phyloP scores from a whole-genome alignment of 805 yeast genomes.

The Saccharomycopsis sp. region DNA sequence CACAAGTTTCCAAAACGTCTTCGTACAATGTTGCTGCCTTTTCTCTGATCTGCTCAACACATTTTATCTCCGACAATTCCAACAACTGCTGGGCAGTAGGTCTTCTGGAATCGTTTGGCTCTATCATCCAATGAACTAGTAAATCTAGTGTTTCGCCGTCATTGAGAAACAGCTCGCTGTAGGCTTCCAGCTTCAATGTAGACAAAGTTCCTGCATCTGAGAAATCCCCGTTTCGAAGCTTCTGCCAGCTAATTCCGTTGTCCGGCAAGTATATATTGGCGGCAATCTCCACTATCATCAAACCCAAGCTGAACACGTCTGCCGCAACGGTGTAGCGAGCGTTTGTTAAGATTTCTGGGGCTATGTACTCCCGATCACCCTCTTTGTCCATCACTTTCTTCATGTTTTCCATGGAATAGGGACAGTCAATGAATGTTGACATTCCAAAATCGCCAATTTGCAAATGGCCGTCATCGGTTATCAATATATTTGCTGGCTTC shows the following conservation, averaged over 20 bases:
- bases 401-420: neutral
- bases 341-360: slow-evolving; percentile 84
- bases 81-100: slow-evolving; percentile 73
- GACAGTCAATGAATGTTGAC: slow-evolving; percentile 43
- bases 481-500: slow-evolving; percentile 90
- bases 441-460: slow-evolving; percentile 97
- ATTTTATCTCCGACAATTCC: slow-evolving; percentile 58
- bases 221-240: slow-evolving; percentile 86
- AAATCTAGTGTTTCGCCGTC: slow-evolving; percentile 66
- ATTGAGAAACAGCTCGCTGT: slow-evolving; percentile 24
- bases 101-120: slow-evolving; percentile 70
- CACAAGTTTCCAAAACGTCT: slow-evolving; percentile 29
- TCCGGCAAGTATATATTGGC: slow-evolving; percentile 93
- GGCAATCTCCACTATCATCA: slow-evolving; percentile 89
- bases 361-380: slow-evolving; percentile 96
- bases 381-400: slow-evolving; percentile 57
- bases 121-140: slow-evolving; percentile 80
- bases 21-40: slow-evolving; percentile 93
- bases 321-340: slow-evolving; percentile 87
- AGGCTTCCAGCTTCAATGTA: neutral
- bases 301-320: slow-evolving; percentile 85
- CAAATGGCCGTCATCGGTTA: slow-evolving; percentile 88
- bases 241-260: slow-evolving; percentile 95
- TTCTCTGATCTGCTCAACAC: slow-evolving; percentile 71
- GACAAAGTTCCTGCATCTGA: slow-evolving; percentile 88